Evolutionary conservation across 2,329 filamentous ascomycete species (phyloP), one percentile per base, ranked within the genome.

Genomic region (Biscogniauxia marginata): DNA sequence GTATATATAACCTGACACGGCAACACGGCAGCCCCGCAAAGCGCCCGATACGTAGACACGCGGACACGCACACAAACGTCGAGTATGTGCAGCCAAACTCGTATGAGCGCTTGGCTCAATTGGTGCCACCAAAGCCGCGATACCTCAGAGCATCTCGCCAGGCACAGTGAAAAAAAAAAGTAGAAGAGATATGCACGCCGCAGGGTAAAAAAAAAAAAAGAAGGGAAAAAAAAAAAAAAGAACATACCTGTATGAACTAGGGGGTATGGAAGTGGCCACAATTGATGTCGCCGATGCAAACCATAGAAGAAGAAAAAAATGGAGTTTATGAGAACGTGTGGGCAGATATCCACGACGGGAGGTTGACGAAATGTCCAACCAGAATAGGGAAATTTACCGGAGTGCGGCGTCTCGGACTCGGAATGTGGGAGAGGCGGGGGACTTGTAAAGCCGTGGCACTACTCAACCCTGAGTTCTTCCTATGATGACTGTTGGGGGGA

Each of bases 1-100:
- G n/a, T 50, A 58, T 52, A 57, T 50, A 50, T 55, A 57, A 24
- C 49, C 58, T 59, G 58, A 63, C 49, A 60, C 54, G 56, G 21
- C 23, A 47, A 52, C 48, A 23, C 2, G 18, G 13, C 45, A 8
- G 45, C 21, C 21, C 45, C 45, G 45, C 45, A 46, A 46, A 46
- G 19, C 45, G 21, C 45, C 18, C 45, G 45, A 46, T 8, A 23
- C 45, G 30, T 39, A 39, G 30, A 39, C 30, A 39, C 30, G 30
- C 30, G 30, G 30, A 39, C 30, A 39, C 30, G 30, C 30, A 39
- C 30, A 39, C 30, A 39, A 34, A 39, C 30, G 5, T 39, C 6
- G 30, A 39, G 30, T n/a, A n/a, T n/a, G n/a, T n/a, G n/a, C n/a
- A n/a, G n/a, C n/a, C n/a, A n/a, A n/a, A n/a, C n/a, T n/a, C n/a